Percentiles rank a stretch among this genome's conserved stretches.
These are phyloP conservation scores for Pythium vanterpoolii DNA, from an alignment of 352 stramenopile genomes.

Conservation along the genomic window DNA sequence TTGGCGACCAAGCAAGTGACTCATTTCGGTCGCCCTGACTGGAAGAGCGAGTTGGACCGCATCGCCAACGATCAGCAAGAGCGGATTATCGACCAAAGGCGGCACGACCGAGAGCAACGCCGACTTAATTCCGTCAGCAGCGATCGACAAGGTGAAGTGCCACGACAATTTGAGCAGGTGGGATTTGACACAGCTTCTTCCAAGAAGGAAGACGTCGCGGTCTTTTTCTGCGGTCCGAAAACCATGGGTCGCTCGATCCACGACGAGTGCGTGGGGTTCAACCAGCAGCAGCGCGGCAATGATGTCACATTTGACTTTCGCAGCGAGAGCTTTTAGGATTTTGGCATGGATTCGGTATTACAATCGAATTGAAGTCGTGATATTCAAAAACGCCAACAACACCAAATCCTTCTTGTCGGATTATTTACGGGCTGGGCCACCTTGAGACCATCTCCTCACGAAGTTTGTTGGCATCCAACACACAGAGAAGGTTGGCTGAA, in stretches of 20 bases:
- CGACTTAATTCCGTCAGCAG: neutral
- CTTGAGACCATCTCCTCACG: no score
- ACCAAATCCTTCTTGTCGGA: no score
- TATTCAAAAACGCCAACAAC: no score
- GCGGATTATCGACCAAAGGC: neutral
- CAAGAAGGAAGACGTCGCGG: conserved; percentile 51
- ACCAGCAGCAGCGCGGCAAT: conserved; percentile 36
- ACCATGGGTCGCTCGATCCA: conserved; percentile 51
- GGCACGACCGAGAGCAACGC: neutral
- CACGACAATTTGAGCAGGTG: no score
- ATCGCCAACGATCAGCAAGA: conserved; percentile 29
- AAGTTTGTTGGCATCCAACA: no score
- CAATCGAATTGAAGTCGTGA: no score
- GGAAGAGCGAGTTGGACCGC: conserved; percentile 57
- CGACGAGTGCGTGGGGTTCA: conserved; percentile 56
- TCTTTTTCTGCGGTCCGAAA: conserved; percentile 79
- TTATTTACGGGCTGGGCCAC: no score
- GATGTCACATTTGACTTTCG: conserved; percentile 66
- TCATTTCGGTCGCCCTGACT: conserved; percentile 75
- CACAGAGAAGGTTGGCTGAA: no score
- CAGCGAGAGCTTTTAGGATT: conserved; percentile 57
- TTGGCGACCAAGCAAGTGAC: conserved; percentile 71
- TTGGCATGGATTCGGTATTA: neutral
- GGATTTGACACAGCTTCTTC: neutral
- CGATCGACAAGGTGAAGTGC: no score